Conservation (phyloP, 768 basidiomycete species). For the Amanita rubescens region DNA sequence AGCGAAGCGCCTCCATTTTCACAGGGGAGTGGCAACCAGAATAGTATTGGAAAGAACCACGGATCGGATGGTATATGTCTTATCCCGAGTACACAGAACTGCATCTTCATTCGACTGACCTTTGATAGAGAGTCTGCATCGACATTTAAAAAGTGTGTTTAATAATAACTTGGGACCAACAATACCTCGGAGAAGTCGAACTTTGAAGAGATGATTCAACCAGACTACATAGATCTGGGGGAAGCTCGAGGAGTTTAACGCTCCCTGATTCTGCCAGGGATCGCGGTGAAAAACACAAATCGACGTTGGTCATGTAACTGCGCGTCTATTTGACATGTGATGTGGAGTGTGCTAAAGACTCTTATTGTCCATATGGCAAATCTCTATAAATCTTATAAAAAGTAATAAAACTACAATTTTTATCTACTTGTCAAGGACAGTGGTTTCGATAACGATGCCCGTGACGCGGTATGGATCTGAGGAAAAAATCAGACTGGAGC, state of each 20-base stretch:
- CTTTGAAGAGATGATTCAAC: conserved; percentile 45
- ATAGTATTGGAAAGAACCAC: conserved; percentile 87
- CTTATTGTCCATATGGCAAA: too few relatives aligned
- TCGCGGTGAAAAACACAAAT: conserved; percentile 46
- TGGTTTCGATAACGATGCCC: conserved; percentile 83
- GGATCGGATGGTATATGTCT: conserved; percentile 79
- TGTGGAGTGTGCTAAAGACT: too few relatives aligned
- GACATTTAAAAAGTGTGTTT: background rate
- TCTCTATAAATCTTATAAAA: too few relatives aligned
- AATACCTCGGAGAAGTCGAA: conserved; percentile 16
- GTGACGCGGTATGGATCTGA: conserved; percentile 95
- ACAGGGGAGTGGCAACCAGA: conserved; percentile 58
- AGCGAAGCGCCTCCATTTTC: conserved; percentile 19
- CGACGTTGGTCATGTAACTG: conserved; percentile 34
- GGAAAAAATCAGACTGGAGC: conserved; percentile 8
- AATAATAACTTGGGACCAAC: background rate
- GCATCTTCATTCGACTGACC: conserved; percentile 80
- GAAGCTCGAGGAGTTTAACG: conserved; percentile 70
- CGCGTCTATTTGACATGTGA: background rate
- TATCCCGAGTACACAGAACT: conserved; percentile 75
- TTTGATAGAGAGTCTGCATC: conserved; percentile 63
- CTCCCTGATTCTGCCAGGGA: conserved; percentile 40
- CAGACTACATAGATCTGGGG: conserved; percentile 55
- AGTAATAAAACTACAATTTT: too few relatives aligned
- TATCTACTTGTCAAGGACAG: conserved; percentile 55